These are phyloP conservation scores for Ogataea nakhonphanomensis DNA, from an alignment of 805 yeast genomes.

Conservation along the genomic window DNA sequence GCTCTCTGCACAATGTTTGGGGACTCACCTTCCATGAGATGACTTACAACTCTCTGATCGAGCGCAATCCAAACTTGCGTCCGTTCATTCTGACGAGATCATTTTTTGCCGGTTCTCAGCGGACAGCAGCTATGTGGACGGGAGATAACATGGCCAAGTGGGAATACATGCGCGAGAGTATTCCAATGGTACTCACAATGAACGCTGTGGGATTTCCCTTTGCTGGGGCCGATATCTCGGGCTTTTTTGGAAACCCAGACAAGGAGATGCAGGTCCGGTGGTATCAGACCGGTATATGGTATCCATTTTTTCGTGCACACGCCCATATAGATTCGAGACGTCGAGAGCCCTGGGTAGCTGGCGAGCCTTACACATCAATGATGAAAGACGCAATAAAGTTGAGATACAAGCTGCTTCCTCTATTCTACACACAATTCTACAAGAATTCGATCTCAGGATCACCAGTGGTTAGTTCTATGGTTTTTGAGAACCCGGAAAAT, in stretches of 20 bases:
- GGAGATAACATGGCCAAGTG: slow-evolving; percentile 95
- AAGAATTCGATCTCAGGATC: slow-evolving; percentile 56
- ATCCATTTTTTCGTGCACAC: slow-evolving; percentile 95
- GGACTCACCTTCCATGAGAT: slow-evolving; percentile 80
- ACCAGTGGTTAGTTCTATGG: slow-evolving; percentile 71
- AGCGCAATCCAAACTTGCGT: slow-evolving; percentile 52
- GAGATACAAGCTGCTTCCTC: slow-evolving; percentile 75
- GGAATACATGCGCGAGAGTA: slow-evolving; percentile 76
- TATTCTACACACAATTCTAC: slow-evolving; percentile 75
- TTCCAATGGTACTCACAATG: slow-evolving; percentile 84
- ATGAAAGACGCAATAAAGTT: slow-evolving; percentile 69
- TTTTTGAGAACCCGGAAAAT: slow-evolving; percentile 51
- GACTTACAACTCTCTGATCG: slow-evolving; percentile 62
- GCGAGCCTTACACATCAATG: slow-evolving; percentile 64
- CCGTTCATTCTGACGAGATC: slow-evolving; percentile 89
- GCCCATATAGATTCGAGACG: slow-evolving; percentile 93
- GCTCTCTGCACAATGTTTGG: slow-evolving; percentile 84
- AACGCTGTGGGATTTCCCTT: slow-evolving; percentile 87
- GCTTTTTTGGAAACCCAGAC: slow-evolving; percentile 88
- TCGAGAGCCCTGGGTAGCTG: slow-evolving; percentile 87
- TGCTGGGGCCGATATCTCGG: slow-evolving; percentile 96
- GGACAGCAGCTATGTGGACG: slow-evolving; percentile 93
- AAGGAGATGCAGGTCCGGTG: slow-evolving; percentile 81
- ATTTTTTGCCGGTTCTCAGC: slow-evolving; percentile 87
- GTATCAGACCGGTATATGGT: slow-evolving; percentile 96